Base-by-base conservation (phyloP, 192 early-diverging fungal species). In the Rhizophagus sp. region DNA sequence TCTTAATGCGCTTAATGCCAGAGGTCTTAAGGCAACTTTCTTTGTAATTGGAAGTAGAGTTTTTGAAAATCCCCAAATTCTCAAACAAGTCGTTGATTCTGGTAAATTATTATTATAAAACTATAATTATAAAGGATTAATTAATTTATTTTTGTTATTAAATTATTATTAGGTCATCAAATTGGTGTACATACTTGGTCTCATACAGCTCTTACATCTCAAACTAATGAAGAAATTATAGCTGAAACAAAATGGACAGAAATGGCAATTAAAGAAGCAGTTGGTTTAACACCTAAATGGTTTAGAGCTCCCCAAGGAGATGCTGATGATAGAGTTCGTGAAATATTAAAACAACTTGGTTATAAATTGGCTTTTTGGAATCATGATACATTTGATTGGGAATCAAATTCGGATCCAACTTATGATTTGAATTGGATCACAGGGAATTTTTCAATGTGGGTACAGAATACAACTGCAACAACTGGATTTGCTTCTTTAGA, bases 251-350 rank as follows among this genome's bases (percentile, higher is more conserved):
- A 84, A 74, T 91, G 87, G 87, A 91, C 85, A 11, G 89, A 84
- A 75, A 75, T 78, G 39, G 84, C 82, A 10, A 86, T 91, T 64
- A 78, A 89, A 52, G 83, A 87, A 75, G 80, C 85, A 4, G 84
- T 79, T 41, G 88, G 88, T 64, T 62, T 86, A 33, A 57, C 83
- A 12, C 89, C 90, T 19, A 81, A 83, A 64, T 89, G 85, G 72
- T 87, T 88, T 79, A 84, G 91, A 75, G 86, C 91, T 30, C 81
- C 82, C 12, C 75, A 88, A 67, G 93, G 93, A 33, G 93, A 94
- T 76, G 84, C 91, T 47, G 90, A 93, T 82, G 88, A 94, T 81
- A 90, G 92, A 79, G 88, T 93, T 47, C 87, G 93, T 62, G 84
- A 82, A 62, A 89, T 94, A 72, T 83, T 87, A 19, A 69, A 78